Evolutionary conservation across 345 rosid species (phyloP).

Genomic region (Mallotus nudiflorus): DNA sequence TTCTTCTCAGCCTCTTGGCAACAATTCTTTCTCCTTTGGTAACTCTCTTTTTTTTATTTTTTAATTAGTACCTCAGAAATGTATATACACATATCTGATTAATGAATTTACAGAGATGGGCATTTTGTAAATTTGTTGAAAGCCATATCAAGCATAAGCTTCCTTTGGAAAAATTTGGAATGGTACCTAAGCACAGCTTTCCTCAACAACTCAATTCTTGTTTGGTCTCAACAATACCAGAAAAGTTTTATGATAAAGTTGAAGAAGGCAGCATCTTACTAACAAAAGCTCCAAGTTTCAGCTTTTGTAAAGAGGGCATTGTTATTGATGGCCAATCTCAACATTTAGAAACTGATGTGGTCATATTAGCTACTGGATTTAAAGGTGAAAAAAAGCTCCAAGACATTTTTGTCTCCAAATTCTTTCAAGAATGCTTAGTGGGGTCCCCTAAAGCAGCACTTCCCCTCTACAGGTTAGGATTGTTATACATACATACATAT

Average conservation of each 20-base stretch:
- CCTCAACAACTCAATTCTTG: constrained; percentile 29
- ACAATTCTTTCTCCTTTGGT: constrained; percentile 44
- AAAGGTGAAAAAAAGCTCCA: constrained; percentile 39
- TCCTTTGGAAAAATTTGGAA: constrained; percentile 35
- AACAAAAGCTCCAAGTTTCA: constrained; percentile 35
- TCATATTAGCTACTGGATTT: constrained; percentile 46
- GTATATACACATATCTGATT: neutral
- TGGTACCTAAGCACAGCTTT: constrained; percentile 44
- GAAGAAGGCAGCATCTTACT: constrained; percentile 47
- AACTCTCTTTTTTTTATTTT: neutral
- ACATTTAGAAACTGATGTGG: constrained; percentile 32
- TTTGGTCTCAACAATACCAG: constrained; percentile 23
- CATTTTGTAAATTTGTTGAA: constrained; percentile 34
- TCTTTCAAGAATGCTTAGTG: constrained; percentile 20
- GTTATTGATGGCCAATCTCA: constrained; percentile 19
- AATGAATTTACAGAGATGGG: constrained; percentile 35
- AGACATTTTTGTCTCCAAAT: constrained; percentile 25
- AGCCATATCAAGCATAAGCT: constrained; percentile 29
- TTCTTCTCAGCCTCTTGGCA: constrained; percentile 33
- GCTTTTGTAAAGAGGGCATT: constrained; percentile 36
- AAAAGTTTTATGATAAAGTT: constrained; percentile 37
- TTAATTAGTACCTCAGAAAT: too few species aligned
- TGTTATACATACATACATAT: too few species aligned
- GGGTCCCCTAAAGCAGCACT: constrained; percentile 29
- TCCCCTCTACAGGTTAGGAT: constrained; percentile 44